Evolutionary conservation across 345 rosid species (phyloP).

Genomic region (Salix exigua): DNA sequence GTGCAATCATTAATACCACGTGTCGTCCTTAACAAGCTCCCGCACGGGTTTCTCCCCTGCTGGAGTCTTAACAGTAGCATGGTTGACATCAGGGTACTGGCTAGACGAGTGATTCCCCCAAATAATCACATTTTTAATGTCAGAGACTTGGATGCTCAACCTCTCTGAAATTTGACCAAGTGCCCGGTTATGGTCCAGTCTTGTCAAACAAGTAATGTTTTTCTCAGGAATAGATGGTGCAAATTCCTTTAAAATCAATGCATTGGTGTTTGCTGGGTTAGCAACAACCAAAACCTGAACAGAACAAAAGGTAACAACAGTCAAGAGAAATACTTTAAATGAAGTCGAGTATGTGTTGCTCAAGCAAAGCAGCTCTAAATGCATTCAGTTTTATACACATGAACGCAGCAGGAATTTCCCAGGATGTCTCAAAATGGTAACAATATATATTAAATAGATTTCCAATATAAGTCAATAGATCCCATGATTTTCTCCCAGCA

Average conservation of each 20-base stretch:
- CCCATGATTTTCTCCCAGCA: neutral
- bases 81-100: conserved; percentile 98
- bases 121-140: conserved; percentile 88
- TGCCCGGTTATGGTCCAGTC: conserved; percentile 98
- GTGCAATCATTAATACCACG: conserved; percentile 44
- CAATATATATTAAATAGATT: neutral
- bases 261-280: conserved; percentile 98
- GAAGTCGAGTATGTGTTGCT: neutral
- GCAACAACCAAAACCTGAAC: conserved; percentile 95
- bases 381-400: neutral
- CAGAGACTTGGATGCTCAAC: conserved; percentile 75
- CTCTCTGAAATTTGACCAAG: conserved; percentile 95
- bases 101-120: conserved; percentile 99
- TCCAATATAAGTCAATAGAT: neutral
- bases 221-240: conserved; percentile 95
- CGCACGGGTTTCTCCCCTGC: conserved; percentile 72
- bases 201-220: conserved; percentile 90
- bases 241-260: conserved; percentile 91
- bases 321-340: neutral
- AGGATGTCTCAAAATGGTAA: neutral
- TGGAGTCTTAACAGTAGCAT: conserved; percentile 74
- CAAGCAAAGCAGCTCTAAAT: neutral
- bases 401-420: neutral
- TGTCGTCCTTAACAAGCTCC: conserved; percentile 83
- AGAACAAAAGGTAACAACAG: neutral